A percentile compares a stretch with the other conserved stretches of the same genome.
These are phyloP conservation scores for Tubosaeta sp. DNA, from an alignment of 768 basidiomycete species.

Conservation along the genomic window DNA sequence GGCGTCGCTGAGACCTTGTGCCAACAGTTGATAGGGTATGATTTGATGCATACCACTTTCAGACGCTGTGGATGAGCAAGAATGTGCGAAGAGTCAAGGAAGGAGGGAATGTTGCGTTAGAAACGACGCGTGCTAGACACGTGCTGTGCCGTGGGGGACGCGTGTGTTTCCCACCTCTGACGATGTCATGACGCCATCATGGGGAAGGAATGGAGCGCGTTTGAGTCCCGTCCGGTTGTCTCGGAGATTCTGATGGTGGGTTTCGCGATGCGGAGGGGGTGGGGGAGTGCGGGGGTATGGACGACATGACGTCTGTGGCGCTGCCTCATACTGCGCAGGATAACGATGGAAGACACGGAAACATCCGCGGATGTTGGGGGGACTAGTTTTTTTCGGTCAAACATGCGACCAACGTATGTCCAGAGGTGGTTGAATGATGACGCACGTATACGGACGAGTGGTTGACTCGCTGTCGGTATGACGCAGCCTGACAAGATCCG, in stretches of 20 bases:
- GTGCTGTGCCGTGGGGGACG: constrained; percentile 28
- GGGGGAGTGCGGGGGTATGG: constrained; percentile 17
- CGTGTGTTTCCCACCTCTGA: constrained; percentile 12
- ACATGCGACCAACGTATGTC: constrained; percentile 17
- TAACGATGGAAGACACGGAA: constrained; percentile 8
- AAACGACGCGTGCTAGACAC: constrained; percentile 20
- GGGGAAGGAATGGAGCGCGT: not conserved
- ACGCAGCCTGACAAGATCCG: constrained; percentile 9
- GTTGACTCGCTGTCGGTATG: not conserved
- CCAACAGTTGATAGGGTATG: constrained; percentile 1
- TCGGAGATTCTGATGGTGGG: constrained; percentile 10
- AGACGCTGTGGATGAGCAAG: not conserved
- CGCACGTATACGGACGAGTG: not conserved
- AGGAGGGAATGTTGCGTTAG: constrained; percentile 7
- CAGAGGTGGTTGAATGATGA: not conserved
- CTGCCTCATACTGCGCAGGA: not conserved
- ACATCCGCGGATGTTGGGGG: not conserved
- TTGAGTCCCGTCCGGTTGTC: constrained; percentile 9
- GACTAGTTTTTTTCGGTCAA: not conserved
- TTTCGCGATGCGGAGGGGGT: constrained; percentile 13
- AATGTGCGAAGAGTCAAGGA: not conserved
- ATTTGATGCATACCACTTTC: constrained; percentile 1
- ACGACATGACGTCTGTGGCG: constrained; percentile 16
- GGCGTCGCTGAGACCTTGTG: not conserved
- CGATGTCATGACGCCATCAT: constrained; percentile 20